Evolutionary conservation across 257 asterid genomes (phyloP), one percentile per base, ranked within the genome.

Genomic region (Solanum medicagineum): DNA sequence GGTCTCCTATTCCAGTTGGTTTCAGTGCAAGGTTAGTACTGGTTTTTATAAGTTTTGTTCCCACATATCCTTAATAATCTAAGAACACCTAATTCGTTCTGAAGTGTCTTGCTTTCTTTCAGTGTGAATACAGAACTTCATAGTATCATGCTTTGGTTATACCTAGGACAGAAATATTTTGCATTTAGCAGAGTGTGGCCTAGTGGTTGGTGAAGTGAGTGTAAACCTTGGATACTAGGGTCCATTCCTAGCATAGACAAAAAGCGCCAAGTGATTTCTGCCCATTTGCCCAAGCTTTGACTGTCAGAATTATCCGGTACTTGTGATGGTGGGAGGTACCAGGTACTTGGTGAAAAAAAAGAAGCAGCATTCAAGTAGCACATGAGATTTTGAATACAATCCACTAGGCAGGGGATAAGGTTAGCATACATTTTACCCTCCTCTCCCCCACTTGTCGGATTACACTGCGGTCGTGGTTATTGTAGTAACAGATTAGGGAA

Each of bases 1-100:
- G 99, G 98, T 92, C 98, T 84, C 94, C 99, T 88, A 95, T 93
- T 89, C 97, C 97, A 36, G 71, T 82, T 87, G 92, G 89, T 88
- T 94, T 97, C 90, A 97, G 96, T 86, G 95, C 99, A 70, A 97
- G 98, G 99, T 96, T 85, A 44, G 85, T 69, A 44, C 68, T 82
- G 19, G 70, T 56, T 77, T 85, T 8, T 45, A 63, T 70, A 84
- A 49, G 71, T 86, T 85, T 82, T 71, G 53, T 86, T 77, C 70
- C 56, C 56, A 63, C 62, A 32, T 65, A 44, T 81, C 4, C 47
- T 65, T 83, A 62, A 66, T 20, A 26, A 87, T 69, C 16, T 77
- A 32, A 81, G 54, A 49, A 17, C 19, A 79, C 40, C 47, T 17
- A 79, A 32, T 65, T 79, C 65, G 53, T 79, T 73, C 57, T 4